Evolutionary conservation across 2,329 filamentous ascomycete species (phyloP), one percentile per base, ranked within the genome.

Genomic region (Cladophialophora bantiana): DNA sequence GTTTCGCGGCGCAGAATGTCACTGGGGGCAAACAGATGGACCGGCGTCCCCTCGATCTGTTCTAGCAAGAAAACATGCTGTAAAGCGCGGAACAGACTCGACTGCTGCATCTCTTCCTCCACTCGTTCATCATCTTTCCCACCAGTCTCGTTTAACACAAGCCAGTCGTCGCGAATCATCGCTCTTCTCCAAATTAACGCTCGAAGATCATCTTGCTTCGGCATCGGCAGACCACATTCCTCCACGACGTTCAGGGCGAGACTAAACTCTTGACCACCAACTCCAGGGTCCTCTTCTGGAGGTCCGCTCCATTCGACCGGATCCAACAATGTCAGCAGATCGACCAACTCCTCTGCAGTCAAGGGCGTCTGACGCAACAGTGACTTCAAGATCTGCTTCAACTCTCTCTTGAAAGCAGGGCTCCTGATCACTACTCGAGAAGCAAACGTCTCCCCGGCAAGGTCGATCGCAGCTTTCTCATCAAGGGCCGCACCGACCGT

Each of bases 131-230:
- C 93, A 64, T 88, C 87, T 75, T 91, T 90, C 66, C 90, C 83
- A 56, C 89, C 87, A 0, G 91, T 94, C 71, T 92, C 88, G 75
- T 95, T 94, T 75, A 96, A 86, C 66, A 82, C 83, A 32, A 85
- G 82, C 95, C 95, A 99, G 75, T 97, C 88, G 76, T 97, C 94
- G 58, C 89, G 88, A 71, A 94, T 85, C 74, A 91, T 91, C 68
- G 93, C 90, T 62, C 95, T 88, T 75, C 95, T 90, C 95, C 95
- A 99, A 69, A 98, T 91, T n/a, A 88, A 78, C 67, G 82, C 83
- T 59, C 86, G 79, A 40, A 85, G 75, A 36, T 83, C 80, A 32
- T 89, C 84, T 69, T 69, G 64, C 35, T 68, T 48, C 15, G 56
- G 42, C 12, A 18, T 10, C 12, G 66, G 32, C 31, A 67, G 42